Evolutionary conservation across 2,329 filamentous ascomycete genomes (phyloP).

Genomic region (Pezicula rhizophila): DNA sequence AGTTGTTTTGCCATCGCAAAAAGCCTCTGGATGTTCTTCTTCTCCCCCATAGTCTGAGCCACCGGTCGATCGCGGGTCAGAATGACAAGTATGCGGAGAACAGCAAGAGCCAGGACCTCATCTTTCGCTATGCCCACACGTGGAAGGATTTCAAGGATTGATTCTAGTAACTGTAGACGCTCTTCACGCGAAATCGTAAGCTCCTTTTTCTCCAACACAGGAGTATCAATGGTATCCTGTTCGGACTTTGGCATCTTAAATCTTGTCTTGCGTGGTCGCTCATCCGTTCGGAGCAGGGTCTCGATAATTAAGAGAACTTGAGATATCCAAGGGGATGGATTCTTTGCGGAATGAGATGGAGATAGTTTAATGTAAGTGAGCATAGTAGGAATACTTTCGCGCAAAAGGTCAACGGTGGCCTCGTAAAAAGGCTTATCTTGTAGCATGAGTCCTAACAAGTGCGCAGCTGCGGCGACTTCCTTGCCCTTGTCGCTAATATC

Average conservation of each 20-base stretch:
- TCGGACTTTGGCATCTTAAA: slow-evolving; percentile 58
- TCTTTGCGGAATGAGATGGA: slow-evolving; percentile 61
- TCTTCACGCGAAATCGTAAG: slow-evolving; percentile 58
- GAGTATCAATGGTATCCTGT: slow-evolving; percentile 41
- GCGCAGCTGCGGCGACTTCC: slow-evolving; percentile 85
- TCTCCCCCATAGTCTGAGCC: slow-evolving; percentile 74
- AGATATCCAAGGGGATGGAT: slow-evolving; percentile 86
- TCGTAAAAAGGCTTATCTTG: slow-evolving; percentile 78
- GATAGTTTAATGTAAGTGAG: slow-evolving; percentile 72
- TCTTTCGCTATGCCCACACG: slow-evolving; percentile 70
- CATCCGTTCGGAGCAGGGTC: slow-evolving; percentile 82
- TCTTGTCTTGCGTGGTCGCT: slow-evolving; percentile 66
- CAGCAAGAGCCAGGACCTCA: slow-evolving; percentile 73
- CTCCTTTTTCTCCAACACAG: slow-evolving; percentile 54
- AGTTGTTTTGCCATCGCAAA: slow-evolving; percentile 96
- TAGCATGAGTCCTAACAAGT: slow-evolving; percentile 81
- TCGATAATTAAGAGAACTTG: slow-evolving; percentile 88
- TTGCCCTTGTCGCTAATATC: slow-evolving; percentile 42
- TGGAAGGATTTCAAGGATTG: slow-evolving; percentile 77
- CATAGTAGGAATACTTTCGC: slow-evolving; percentile 69
- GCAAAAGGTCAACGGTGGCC: slow-evolving; percentile 66
- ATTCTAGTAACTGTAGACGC: slow-evolving; percentile 65
- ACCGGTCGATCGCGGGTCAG: slow-evolving; percentile 74
- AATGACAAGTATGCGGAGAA: slow-evolving; percentile 78
- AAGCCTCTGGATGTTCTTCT: slow-evolving; percentile 79